Conservation (phyloP, 306 rosid species). For the Senna tora region DNA sequence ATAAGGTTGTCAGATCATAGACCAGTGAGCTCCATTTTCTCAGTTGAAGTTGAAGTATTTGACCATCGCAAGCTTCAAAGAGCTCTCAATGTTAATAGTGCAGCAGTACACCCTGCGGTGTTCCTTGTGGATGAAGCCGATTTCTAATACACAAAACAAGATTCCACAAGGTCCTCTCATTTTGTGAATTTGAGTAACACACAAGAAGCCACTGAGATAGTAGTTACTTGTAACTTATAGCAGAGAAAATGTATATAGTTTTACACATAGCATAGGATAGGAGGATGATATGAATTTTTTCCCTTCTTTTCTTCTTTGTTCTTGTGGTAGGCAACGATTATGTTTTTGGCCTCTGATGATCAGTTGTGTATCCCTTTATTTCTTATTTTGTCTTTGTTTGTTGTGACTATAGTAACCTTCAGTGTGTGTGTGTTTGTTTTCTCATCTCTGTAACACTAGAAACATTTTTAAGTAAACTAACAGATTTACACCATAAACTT, state of each 20-base stretch:
- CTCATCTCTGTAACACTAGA: slow-evolving; percentile 1
- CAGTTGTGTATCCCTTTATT: slow-evolving; percentile 14
- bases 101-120: slow-evolving; percentile 69
- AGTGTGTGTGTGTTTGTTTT: slow-evolving; percentile 34
- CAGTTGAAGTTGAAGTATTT: slow-evolving; percentile 83
- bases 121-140: slow-evolving; percentile 58
- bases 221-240: slow-evolving; percentile 19
- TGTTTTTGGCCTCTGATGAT: slow-evolving; percentile 44
- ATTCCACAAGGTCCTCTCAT: background rate
- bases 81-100: slow-evolving; percentile 66
- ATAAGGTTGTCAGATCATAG: slow-evolving; percentile 78
- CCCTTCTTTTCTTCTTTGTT: background rate
- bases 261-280: too few relatives aligned
- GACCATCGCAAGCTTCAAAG: slow-evolving; percentile 76
- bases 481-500: slow-evolving; percentile 28
- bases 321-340: slow-evolving; percentile 16
- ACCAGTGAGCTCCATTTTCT: slow-evolving; percentile 76
- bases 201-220: slow-evolving; percentile 37
- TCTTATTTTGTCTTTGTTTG: background rate
- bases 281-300: slow-evolving; percentile 29
- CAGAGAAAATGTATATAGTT: slow-evolving; percentile 42
- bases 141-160: too few relatives aligned
- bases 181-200: slow-evolving; percentile 30
- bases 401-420: slow-evolving; percentile 6
- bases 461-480: slow-evolving; percentile 5